Percentiles rank a stretch among this genome's conserved stretches.
Conservation (phyloP, 345 rosid genomes). For the Syzygium grande region DNA sequence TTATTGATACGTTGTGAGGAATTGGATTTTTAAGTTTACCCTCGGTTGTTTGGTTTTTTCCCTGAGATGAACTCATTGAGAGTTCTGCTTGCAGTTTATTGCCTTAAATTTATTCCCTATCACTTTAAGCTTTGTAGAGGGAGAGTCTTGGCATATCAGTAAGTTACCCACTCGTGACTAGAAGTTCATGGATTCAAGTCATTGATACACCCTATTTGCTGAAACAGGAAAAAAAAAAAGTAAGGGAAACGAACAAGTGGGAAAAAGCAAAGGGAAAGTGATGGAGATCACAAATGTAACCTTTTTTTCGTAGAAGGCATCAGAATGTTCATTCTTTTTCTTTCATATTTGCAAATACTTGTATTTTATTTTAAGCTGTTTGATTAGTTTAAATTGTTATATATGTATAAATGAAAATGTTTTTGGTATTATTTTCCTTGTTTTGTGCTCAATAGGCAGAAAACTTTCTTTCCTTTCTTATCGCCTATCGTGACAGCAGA, state of each 20-base stretch:
- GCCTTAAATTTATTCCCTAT: background rate
- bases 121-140: background rate
- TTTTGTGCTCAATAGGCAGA: background rate
- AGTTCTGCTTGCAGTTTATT: background rate
- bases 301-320: background rate
- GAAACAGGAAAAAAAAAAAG: background rate
- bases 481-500: background rate
- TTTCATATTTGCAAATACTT: background rate
- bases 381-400: background rate
- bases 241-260: background rate
- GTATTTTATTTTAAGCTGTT: background rate
- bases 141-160: background rate
- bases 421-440: background rate
- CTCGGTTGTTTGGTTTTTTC: background rate
- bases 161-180: background rate
- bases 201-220: background rate
- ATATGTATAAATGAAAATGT: background rate
- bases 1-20: background rate
- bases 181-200: background rate
- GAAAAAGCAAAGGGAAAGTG: background rate
- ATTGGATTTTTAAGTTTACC: background rate
- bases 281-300: background rate
- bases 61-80: background rate
- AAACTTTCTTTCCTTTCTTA: background rate
- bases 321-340: background rate